Conservation (phyloP, 31 red algal genomes). For the Bonnemaisonia californica region DNA sequence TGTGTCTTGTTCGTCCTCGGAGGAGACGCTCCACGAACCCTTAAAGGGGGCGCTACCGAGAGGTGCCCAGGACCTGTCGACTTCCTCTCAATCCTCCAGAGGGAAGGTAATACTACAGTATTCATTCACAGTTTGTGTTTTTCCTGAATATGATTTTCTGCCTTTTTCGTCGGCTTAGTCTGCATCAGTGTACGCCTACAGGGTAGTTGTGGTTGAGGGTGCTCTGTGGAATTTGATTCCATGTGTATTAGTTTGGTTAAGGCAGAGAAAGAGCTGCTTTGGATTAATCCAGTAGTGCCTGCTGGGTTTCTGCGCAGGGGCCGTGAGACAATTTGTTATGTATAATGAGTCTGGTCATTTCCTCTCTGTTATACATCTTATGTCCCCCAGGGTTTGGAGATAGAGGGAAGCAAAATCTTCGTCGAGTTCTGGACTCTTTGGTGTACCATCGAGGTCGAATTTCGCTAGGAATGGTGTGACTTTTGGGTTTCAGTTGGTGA, state of each 20-base stretch:
- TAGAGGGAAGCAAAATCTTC: not conserved
- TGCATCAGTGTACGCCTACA: constrained; percentile 3
- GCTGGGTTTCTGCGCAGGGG: not conserved
- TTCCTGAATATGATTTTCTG: not conserved
- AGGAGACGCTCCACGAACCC: no score
- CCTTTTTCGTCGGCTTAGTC: not conserved
- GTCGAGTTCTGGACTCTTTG: not conserved
- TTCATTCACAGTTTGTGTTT: no score
- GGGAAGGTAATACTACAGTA: no score
- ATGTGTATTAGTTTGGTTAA: not conserved
- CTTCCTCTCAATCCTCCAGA: no score
- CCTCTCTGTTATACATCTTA: constrained; percentile 4
- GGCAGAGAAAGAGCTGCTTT: constrained; percentile 6
- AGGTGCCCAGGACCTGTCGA: no score
- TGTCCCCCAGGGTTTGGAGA: not conserved
- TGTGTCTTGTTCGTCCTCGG: no score
- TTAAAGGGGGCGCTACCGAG: no score
- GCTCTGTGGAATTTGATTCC: not conserved
- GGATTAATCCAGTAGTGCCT: constrained; percentile 1
- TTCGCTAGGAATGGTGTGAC: not conserved
- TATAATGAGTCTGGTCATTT: not conserved
- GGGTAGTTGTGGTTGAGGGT: not conserved
- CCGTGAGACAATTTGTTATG: not conserved
- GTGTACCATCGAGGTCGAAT: not conserved
- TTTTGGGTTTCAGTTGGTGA: no score